phyloP scores from a whole-genome alignment of 305 asterid genomes.

The Plantago coronopus region DNA sequence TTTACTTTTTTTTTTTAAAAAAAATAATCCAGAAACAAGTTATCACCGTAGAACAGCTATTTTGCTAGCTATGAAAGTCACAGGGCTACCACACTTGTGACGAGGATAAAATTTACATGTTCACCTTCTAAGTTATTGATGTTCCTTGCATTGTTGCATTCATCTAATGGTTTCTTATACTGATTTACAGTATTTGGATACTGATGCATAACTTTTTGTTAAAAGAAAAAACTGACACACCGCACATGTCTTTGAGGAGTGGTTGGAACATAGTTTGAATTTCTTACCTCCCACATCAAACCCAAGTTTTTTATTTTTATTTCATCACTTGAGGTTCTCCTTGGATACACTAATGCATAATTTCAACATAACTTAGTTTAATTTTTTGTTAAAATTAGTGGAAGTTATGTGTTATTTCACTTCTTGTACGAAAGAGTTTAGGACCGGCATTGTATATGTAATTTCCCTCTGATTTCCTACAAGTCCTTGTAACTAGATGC shows the following conservation, averaged over 20 bases:
- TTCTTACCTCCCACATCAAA: too few relatives aligned
- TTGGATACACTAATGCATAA: not conserved
- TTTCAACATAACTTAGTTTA: too few relatives aligned
- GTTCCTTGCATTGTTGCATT: conserved; percentile 8
- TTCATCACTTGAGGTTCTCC: too few relatives aligned
- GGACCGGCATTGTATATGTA: conserved; percentile 2
- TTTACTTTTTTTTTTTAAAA: too few relatives aligned
- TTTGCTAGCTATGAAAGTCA: not conserved
- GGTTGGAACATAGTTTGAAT: too few relatives aligned
- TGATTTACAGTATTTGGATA: not conserved
- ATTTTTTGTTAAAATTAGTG: too few relatives aligned
- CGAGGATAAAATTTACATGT: conserved; percentile 1
- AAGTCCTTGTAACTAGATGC: not conserved
- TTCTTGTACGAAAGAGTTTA: conserved; percentile 12
- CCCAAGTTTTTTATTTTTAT: too few relatives aligned
- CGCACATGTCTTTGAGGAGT: too few relatives aligned
- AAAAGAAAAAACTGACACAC: not conserved
- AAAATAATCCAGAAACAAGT: too few relatives aligned
- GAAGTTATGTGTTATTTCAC: not conserved
- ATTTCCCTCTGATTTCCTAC: too few relatives aligned
- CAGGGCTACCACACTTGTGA: too few relatives aligned
- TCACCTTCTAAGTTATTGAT: not conserved
- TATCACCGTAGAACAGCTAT: not conserved
- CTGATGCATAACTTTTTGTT: conserved; percentile 8
- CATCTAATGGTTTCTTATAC: not conserved